phyloP scores from a whole-genome alignment of 768 basidiomycete species.

The Gautieria morchelliformis region DNA sequence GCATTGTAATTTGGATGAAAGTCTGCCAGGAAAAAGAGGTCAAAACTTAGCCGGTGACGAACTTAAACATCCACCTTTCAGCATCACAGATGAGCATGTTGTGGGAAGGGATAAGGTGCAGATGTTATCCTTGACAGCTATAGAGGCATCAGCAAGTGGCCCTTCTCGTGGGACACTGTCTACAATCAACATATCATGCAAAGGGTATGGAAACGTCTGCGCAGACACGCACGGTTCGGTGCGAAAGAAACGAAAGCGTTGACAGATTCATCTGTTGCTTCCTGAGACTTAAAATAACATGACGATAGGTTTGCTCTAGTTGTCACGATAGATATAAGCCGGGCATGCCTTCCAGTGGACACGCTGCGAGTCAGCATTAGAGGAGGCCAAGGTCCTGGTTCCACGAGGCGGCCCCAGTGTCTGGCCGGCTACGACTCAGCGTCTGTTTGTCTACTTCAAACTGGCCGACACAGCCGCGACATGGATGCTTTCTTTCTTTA shows the following conservation, averaged over 20 bases:
- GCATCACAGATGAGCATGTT: slow-evolving; percentile 72
- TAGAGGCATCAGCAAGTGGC: slow-evolving; percentile 31
- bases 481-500: background rate
- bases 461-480: background rate
- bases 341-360: background rate
- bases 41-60: background rate
- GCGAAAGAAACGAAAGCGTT: background rate
- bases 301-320: background rate
- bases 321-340: background rate
- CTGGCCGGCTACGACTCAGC: too few relatives aligned
- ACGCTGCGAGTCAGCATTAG: background rate
- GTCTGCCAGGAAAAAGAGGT: slow-evolving; percentile 29
- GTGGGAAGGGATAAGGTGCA: slow-evolving; percentile 55
- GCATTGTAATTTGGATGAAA: slow-evolving; percentile 80
- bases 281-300: background rate
- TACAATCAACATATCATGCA: background rate
- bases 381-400: background rate
- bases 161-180: background rate
- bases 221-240: background rate
- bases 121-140: slow-evolving; percentile 87
- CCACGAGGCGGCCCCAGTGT: background rate
- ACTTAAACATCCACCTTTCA: slow-evolving; percentile 37
- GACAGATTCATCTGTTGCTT: background rate
- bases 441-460: background rate
- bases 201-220: too few relatives aligned